Evolutionary conservation across 306 rosid species (phyloP).

Genomic region (Crataegus laevigata): DNA sequence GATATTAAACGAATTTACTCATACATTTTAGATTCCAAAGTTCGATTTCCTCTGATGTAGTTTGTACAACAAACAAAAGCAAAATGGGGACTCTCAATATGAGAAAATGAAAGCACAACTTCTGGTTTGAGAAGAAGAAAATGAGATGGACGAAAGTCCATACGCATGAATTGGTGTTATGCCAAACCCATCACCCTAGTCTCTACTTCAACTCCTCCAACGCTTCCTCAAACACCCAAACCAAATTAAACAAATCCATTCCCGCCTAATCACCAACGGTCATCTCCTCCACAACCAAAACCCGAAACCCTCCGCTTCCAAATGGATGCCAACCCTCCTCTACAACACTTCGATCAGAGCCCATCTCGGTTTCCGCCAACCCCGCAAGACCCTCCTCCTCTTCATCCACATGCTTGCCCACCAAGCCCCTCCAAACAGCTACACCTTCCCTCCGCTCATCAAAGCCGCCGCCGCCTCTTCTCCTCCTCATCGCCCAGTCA

Average conservation of each 20-base stretch:
- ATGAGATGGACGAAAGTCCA: neutral
- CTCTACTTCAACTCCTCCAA: constrained; percentile 59
- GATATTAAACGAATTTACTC: no score
- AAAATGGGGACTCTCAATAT: no score
- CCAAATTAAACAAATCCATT: constrained; percentile 56
- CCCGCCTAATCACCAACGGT: constrained; percentile 39
- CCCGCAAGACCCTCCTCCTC: constrained; percentile 35
- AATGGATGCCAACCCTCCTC: constrained; percentile 59
- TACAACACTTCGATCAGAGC: constrained; percentile 61
- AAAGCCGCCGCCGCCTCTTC: constrained; percentile 31
- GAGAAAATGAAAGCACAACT: no score
- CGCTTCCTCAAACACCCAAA: constrained; percentile 23
- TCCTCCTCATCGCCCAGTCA: constrained; percentile 9
- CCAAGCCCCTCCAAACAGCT: constrained; percentile 46
- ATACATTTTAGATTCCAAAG: no score
- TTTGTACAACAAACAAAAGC: no score
- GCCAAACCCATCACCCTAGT: constrained; percentile 20
- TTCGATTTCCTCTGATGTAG: no score
- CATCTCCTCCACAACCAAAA: constrained; percentile 29
- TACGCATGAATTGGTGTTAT: constrained; percentile 3
- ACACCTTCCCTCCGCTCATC: constrained; percentile 63
- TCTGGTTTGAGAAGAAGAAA: no score
- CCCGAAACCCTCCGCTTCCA: constrained; percentile 8
- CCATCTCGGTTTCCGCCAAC: constrained; percentile 29
- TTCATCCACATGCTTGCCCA: constrained; percentile 65